Conservation (phyloP, 176 grass and related monocot species). For the Oryza rufipogon region DNA sequence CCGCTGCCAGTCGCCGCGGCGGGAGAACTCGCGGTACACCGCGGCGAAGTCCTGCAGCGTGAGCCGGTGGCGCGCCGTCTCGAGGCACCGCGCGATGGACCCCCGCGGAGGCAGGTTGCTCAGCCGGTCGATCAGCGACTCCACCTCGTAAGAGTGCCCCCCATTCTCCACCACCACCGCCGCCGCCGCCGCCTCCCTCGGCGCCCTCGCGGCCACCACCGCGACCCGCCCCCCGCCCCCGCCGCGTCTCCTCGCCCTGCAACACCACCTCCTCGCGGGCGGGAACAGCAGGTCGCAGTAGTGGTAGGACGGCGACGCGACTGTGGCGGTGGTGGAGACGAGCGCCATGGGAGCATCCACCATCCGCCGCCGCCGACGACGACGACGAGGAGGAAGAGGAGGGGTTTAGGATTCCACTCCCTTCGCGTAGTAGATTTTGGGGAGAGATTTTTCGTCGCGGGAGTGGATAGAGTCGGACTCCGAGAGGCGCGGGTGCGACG, state of each 20-base stretch:
- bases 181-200: conserved; percentile 33
- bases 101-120: conserved; percentile 92
- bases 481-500: neutral
- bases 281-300: conserved; percentile 41
- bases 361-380: neutral
- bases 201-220: conserved; percentile 14
- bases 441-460: conserved; percentile 44
- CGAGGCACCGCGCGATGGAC: conserved; percentile 81
- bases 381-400: too few species aligned
- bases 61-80: conserved; percentile 71
- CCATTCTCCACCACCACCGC: neutral
- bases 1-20: conserved; percentile 92
- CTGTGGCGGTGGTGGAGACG: conserved; percentile 45
- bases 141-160: conserved; percentile 75
- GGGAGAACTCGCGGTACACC: conserved; percentile 89
- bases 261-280: conserved; percentile 23
- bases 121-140: conserved; percentile 78
- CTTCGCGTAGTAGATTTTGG: conserved; percentile 22
- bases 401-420: conserved; percentile 47
- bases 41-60: conserved; percentile 76
- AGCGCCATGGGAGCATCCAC: conserved; percentile 45
- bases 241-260: conserved; percentile 34
- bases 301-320: conserved; percentile 53
- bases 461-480: conserved; percentile 50
- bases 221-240: conserved; percentile 30